Evolutionary conservation across 768 basidiomycete genomes (phyloP), one percentile per base, ranked within the genome.

Genomic region (Daedaleopsis sinensis): DNA sequence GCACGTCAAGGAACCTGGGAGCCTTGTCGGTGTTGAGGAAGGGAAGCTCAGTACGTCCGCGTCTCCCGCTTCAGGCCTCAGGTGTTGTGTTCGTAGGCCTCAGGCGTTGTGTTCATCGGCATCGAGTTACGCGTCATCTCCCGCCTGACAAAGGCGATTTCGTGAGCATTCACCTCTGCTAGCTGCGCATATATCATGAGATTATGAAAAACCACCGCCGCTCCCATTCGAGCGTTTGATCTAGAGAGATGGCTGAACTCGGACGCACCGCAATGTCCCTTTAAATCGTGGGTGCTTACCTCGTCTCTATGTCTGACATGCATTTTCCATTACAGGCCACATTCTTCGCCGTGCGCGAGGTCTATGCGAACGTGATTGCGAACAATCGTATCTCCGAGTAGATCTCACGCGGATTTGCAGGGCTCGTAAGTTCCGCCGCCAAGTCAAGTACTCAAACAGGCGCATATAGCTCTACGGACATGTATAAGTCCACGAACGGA

Each of bases 381-480:
- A 79, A 84, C 55, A 93, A 89, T 67, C 82, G 90, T 39, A 79
- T 91, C 58, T 87, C 87, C 84, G 0, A 88, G 90, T 6, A 88
- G 87, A 71, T 70, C 74, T 4, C 74, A 84, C 36, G 70, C 77
- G 10, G 78, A 83, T 1, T 70, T 90, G 27, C 77, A n/a, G n/a
- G n/a, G 79, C 65, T 74, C 76, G 88, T 89, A 51, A 19, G 75
- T 68, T 32, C 16, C 4, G 1, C 23, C 18, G 2, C 37, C 19
- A 8, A 6, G 27, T 15, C 37, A 18, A 12, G 15, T 32, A 24
- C 11, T 12, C 21, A n/a, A 49, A 13, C 10, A 6, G 19, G 10
- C 12, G 12, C 23, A 11, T 50, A 90, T 87, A 52, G 83, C 84
- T 0, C 82, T 83, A 7, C 27, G 62, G 73, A 77, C 65, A 93